A percentile compares a stretch with the other conserved stretches of the same genome.
Conservation (phyloP, 257 asterid genomes). For the Salvia rosmarinus region DNA sequence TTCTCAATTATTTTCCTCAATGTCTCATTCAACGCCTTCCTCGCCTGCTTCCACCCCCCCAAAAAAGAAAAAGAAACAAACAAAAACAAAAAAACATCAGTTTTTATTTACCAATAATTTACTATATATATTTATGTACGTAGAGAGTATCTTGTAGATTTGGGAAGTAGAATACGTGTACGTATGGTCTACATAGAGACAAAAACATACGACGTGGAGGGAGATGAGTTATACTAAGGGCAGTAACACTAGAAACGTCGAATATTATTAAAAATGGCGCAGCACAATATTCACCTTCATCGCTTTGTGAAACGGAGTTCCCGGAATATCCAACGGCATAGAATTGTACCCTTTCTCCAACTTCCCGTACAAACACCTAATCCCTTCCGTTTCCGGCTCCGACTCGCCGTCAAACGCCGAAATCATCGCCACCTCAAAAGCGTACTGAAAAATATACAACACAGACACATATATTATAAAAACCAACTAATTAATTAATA, state of each 20-base stretch:
- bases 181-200: conserved; percentile 9
- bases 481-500: too few species aligned
- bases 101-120: not conserved
- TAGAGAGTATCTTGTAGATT: not conserved
- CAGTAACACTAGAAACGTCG: too few species aligned
- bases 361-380: conserved; percentile 45
- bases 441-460: conserved; percentile 43
- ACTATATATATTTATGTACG: not conserved
- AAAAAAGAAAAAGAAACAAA: too few species aligned
- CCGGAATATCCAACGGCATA: conserved; percentile 65
- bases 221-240: too few species aligned
- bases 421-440: conserved; percentile 74
- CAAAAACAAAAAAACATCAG: too few species aligned
- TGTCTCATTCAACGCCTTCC: conserved; percentile 48
- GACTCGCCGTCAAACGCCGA: conserved; percentile 50
- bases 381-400: conserved; percentile 49
- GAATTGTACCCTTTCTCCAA: conserved; percentile 78
- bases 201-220: not conserved
- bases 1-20: conserved; percentile 51
- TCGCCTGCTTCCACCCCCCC: conserved; percentile 43
- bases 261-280: not conserved
- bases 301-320: conserved; percentile 57
- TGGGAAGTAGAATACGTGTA: conserved; percentile 23
- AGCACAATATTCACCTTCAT: conserved; percentile 56
- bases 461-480: not conserved